These are phyloP conservation scores for Citeromyces hawaiiensis DNA, from an alignment of 1,139 yeast species.

Conservation along the genomic window DNA sequence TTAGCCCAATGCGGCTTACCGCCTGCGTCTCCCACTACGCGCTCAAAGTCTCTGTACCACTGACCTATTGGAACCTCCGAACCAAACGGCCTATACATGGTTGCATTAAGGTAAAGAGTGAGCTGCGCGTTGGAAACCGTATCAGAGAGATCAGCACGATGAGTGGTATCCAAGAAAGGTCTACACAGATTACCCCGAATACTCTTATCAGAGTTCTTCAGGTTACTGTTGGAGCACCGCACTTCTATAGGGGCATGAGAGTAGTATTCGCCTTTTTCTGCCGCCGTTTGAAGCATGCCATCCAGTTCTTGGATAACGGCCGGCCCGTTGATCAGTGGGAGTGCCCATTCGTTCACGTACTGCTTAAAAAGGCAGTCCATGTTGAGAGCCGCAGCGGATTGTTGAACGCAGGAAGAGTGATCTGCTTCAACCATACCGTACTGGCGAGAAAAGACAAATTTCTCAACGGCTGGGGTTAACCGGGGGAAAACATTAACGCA, in stretches of 20 bases:
- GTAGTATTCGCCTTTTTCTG: conserved; percentile 44
- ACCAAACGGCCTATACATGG: conserved; percentile 88
- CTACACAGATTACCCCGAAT: conserved; percentile 73
- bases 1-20: conserved; percentile 99
- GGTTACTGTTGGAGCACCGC: conserved; percentile 80
- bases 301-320: conserved; percentile 56
- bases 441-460: conserved; percentile 73
- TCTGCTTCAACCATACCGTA: conserved; percentile 63
- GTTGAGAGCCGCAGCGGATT: conserved; percentile 76
- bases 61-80: conserved; percentile 59
- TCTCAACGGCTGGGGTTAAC: conserved; percentile 74
- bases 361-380: conserved; percentile 95
- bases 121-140: conserved; percentile 65
- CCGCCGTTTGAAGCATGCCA: conserved; percentile 48
- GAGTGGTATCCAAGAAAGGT: conserved; percentile 67
- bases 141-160: conserved; percentile 35
- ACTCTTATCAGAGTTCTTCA: conserved; percentile 48
- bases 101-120: conserved; percentile 82
- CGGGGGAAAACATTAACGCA: conserved; percentile 63
- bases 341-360: conserved; percentile 94
- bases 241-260: conserved; percentile 96
- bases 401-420: conserved; percentile 62
- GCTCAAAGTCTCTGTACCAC: conserved; percentile 82
- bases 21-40: conserved; percentile 58
- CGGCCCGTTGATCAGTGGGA: conserved; percentile 71